phyloP scores from a whole-genome alignment of 257 asterid species.

The Euphrasia confusa region DNA sequence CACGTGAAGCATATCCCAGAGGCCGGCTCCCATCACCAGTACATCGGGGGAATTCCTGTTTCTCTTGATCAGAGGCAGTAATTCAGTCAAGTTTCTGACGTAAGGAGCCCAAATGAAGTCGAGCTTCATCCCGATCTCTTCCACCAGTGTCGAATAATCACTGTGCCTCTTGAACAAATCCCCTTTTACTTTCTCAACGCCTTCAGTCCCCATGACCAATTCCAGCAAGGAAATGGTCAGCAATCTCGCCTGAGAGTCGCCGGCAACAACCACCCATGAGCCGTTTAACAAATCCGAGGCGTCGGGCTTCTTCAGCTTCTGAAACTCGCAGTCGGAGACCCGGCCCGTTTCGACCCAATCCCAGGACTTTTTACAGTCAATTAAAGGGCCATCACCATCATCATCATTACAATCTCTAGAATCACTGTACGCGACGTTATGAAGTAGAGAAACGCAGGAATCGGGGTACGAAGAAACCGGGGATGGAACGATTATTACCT shows the following conservation, averaged over 20 bases:
- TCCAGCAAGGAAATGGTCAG: slow-evolving; percentile 74
- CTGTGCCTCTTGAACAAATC: slow-evolving; percentile 95
- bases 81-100: slow-evolving; percentile 58
- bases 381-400: slow-evolving; percentile 22
- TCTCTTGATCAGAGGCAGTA: slow-evolving; percentile 38
- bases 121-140: slow-evolving; percentile 73
- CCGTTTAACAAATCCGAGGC: slow-evolving; percentile 84
- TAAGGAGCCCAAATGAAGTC: slow-evolving; percentile 93
- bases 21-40: slow-evolving; percentile 81
- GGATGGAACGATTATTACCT: slow-evolving; percentile 26
- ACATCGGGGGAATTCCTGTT: slow-evolving; percentile 61
- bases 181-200: slow-evolving; percentile 41
- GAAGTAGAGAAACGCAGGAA: slow-evolving; percentile 63
- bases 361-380: slow-evolving; percentile 48
- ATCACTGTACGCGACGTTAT: slow-evolving; percentile 36
- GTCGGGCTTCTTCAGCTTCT: slow-evolving; percentile 54
- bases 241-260: slow-evolving; percentile 89
- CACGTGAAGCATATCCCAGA: slow-evolving; percentile 91
- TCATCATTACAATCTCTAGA: slow-evolving; percentile 27
- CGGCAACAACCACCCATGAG: slow-evolving; percentile 87
- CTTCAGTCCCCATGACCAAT: slow-evolving; percentile 58
- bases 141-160: slow-evolving; percentile 59
- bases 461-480: slow-evolving; percentile 37
- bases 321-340: slow-evolving; percentile 65
- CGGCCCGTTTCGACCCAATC: slow-evolving; percentile 49